These are phyloP conservation scores for Hericium rajendrae DNA, from an alignment of 768 basidiomycete genomes.

Conservation along the genomic window DNA sequence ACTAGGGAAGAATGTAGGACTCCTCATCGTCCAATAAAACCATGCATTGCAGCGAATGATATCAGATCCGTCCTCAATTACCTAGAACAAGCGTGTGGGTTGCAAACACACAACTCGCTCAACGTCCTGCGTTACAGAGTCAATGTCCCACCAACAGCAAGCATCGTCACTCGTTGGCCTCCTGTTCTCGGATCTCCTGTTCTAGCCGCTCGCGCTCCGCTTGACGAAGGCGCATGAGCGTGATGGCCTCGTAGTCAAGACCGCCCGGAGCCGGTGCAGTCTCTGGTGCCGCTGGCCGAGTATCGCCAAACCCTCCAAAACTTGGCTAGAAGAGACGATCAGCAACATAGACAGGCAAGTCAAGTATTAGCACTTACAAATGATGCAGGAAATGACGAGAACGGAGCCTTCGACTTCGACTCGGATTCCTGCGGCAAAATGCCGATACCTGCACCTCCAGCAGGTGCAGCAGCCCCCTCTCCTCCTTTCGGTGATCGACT, in stretches of 20 bases:
- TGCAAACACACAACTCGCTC: no score
- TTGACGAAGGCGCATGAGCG: slow-evolving; percentile 71
- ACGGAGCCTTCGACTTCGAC: slow-evolving; percentile 24
- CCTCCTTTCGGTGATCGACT: background rate
- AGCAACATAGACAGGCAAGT: background rate
- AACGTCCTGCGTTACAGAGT: no score
- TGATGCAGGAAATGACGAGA: slow-evolving; percentile 55
- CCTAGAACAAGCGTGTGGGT: no score
- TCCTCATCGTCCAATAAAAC: no score
- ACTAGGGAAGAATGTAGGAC: no score
- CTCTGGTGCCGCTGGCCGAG: slow-evolving; percentile 8
- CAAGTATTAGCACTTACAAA: slow-evolving; percentile 31
- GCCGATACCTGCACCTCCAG: background rate
- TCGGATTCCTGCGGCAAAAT: background rate
- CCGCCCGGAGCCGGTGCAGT: slow-evolving; percentile 23
- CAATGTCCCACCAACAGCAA: no score
- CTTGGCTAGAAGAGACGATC: background rate
- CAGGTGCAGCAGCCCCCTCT: background rate
- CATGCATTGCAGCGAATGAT: no score
- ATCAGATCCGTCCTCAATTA: no score
- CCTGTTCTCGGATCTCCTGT: slow-evolving; percentile 64
- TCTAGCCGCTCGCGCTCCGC: slow-evolving; percentile 73
- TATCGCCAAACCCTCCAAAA: background rate
- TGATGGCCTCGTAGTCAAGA: slow-evolving; percentile 72
- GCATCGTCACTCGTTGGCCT: slow-evolving; percentile 32